Base-by-base conservation (phyloP, 352 stramenopile species). In the Phytopythium kandeliae region DNA sequence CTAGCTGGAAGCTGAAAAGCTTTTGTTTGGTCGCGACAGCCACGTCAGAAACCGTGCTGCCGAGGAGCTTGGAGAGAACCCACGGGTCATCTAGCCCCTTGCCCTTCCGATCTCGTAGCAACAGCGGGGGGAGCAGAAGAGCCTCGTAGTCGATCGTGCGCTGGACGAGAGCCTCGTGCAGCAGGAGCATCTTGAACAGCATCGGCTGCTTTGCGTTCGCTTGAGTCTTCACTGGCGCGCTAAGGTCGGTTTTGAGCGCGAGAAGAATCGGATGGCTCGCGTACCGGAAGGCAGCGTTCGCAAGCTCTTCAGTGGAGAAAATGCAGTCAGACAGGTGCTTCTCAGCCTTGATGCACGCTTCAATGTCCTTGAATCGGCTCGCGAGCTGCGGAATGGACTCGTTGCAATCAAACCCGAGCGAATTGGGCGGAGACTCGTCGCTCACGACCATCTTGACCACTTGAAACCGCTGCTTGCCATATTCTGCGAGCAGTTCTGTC, bases 401-500 rank as follows among this genome's bases (percentile, higher is more conserved):
- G 2, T 36, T 60, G 11, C 65, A 58, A 17, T 71, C 66, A 24
- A 85, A 85, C 1, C 60, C 65, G 16, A 85, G 45, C 0, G 67
- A 71, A 19, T 45, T 65, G 16, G 48, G 28, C 12, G 62, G 51
- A 3, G 57, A 38, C 15, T 78, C 62, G 9, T 74, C 63, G 28
- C 60, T 60, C 0, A 89, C 19, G 19, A 79, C 71, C 67, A 83
- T 76, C 53, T 67, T 78, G 1, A 75, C 67, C 35, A 78, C 66
- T 40, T 86, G 66, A 55, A 87, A 83, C 36, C 82, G 75, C 45
- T 89, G 71, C 30, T 81, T 84, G 40, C 72, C 66, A 51, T 89
- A 93, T 48, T 90, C 78, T 3, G 42, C 52, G 6, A 89, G 58
- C 9, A 91, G 56, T 19, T 85, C 75, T 10, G 41, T 55, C 33